Conservation (phyloP, 345 rosid species). For the Viola odorata region DNA sequence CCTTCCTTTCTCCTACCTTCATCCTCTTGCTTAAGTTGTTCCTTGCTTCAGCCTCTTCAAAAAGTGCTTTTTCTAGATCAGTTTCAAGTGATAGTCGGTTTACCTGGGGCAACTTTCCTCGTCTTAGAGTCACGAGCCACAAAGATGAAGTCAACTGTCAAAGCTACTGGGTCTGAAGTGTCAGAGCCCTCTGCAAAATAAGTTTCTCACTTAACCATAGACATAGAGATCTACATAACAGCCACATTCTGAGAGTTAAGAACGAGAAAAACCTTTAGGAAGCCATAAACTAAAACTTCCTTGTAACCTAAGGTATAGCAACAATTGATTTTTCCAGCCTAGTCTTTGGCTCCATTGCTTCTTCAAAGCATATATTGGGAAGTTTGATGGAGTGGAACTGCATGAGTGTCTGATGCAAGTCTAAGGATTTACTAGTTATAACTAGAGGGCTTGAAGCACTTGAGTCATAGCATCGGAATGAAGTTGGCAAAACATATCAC, state of each 20-base stretch:
- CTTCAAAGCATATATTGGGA: not conserved
- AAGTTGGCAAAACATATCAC: no score
- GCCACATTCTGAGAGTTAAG: not conserved
- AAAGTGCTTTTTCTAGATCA: conserved; percentile 54
- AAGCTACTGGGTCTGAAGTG: conserved; percentile 49
- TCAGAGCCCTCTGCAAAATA: conserved; percentile 35
- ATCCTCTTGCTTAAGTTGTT: conserved; percentile 58
- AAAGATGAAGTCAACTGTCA: conserved; percentile 75
- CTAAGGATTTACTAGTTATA: not conserved
- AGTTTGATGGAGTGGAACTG: not conserved
- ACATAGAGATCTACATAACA: not conserved
- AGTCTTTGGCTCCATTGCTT: not conserved
- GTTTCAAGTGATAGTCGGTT: conserved; percentile 66
- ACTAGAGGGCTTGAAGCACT: not conserved
- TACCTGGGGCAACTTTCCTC: conserved; percentile 66
- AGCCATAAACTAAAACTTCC: not conserved
- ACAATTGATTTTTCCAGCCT: no score
- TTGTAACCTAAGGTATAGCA: not conserved
- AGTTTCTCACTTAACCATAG: not conserved
- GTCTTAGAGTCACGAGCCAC: conserved; percentile 80
- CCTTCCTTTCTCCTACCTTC: conserved; percentile 34
- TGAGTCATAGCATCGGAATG: not conserved
- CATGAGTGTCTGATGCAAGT: not conserved
- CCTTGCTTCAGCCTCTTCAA: conserved; percentile 80
- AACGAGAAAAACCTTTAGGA: not conserved